Conservation (phyloP, 2,329 filamentous ascomycete genomes). For the Coniochaeta sp. region DNA sequence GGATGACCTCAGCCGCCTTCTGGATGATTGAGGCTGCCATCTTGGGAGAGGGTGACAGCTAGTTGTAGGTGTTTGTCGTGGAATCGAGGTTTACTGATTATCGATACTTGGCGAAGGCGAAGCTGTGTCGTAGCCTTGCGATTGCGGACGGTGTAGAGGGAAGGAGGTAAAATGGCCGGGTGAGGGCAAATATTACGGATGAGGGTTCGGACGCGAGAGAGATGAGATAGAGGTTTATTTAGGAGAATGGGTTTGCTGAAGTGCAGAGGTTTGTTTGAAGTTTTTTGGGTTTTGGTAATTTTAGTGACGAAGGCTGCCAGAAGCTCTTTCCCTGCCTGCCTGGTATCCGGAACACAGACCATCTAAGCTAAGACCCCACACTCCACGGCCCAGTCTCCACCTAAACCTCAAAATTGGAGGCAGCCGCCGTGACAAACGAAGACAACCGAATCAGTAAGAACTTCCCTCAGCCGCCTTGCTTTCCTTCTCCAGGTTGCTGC, state of each 20-base stretch:
- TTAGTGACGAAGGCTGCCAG: conserved; percentile 2
- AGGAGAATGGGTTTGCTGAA: background rate
- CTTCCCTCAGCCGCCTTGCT: background rate
- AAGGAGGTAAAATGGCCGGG: background rate
- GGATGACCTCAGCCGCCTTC: conserved; percentile 40
- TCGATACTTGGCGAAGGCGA: background rate
- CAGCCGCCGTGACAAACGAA: background rate
- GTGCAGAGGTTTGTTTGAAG: too few relatives aligned
- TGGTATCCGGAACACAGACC: conserved; percentile 11
- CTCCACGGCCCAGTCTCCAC: too few relatives aligned
- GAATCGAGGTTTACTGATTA: background rate
- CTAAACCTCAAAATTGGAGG: background rate
- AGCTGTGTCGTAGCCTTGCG: conserved; percentile 1
- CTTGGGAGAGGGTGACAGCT: background rate
- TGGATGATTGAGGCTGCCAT: conserved; percentile 61
- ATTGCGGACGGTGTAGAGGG: background rate
- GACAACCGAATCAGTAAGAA: background rate
- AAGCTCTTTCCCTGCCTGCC: background rate
- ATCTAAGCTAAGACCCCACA: conserved; percentile 2
- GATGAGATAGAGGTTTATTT: conserved; percentile 1
- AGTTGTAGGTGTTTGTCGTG: conserved; percentile 9
- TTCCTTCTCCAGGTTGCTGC: background rate
- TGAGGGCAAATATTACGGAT: background rate
- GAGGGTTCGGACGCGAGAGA: conserved; percentile 8
- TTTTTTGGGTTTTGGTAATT: conserved; percentile 1